Base-by-base conservation (phyloP, 495 filamentous ascomycete genomes). In the Cladorrhinum samala region DNA sequence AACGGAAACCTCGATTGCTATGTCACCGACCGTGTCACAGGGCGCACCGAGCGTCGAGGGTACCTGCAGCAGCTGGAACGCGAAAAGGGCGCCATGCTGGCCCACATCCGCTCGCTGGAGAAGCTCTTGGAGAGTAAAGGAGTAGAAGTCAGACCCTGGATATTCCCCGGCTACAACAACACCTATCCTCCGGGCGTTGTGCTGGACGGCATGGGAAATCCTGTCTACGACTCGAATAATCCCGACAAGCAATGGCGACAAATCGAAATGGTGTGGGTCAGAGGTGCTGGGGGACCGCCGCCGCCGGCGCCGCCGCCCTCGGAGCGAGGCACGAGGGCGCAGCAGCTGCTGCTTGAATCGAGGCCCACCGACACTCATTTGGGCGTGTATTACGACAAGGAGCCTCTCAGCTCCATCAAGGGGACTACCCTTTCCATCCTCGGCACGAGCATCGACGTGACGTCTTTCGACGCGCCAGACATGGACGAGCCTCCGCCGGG, bases 21-120 rank as follows among this genome's bases (percentile, higher is more conserved):
- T 60, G 87, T 89, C 9, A 95, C 89, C 13, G 91, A 95, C 66
- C 81, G 87, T 24, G 89, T 93, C 57, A 91, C 88, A n/a, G 87
- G 87, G 21, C 83, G 86, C 51, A 87, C 90, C 13, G 82, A 82
- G 24, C 78, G 79, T n/a, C 80, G 91, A 49, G 89, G 90, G 8
- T 85, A 89, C 58, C 69, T 87, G 50, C 82, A 87, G 62, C 71
- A 78, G 53, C 68, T 87, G 11, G 80, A 86, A 51, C 69, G 71
- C 18, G 77, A 76, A 67, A 86, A 79, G 62, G 73, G 62, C 25
- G 76, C 72, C 44, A 73, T 82, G 72, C 62, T 80, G 27, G 57
- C 60, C 41, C 70, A 72, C 41, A 76, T 81, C 17, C 69, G 70
- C 18, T 70, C 78, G 24, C 63, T 83, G 30, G 76, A 83, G 53